Evolutionary conservation across 2,329 filamentous ascomycete species (phyloP), one percentile per base, ranked within the genome.

Genomic region (Aspergillus caelatus): DNA sequence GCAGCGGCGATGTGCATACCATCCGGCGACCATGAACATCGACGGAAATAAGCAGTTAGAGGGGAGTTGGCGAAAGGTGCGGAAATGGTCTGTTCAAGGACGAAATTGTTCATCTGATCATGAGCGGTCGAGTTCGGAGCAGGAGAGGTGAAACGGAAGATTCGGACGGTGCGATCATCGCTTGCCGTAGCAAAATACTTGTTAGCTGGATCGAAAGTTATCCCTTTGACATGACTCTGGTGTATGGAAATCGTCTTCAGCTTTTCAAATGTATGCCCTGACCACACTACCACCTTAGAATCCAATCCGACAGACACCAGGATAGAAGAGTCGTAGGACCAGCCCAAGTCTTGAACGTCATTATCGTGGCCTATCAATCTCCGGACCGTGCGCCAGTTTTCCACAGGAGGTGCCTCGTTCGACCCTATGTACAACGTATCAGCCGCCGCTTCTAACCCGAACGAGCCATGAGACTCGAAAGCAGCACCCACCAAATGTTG

Each of bases 161-260:
- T 92, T 77, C 96, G 96, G 79, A 99, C 96, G 2, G 93, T 94
- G 64, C 95, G 89, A 78, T 99, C 95, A 77, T 99, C 95, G 80
- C 93, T 97, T 2, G 96, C 94, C 0, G 96, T 99, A 19, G 96
- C 95, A 79, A 99, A 99, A 83, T 97, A 99, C 77, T 98, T 99
- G 82, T 98, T 98, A 48, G 95, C 95, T 0, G 95, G 95, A 75
- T 99, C 95, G 75, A 99, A 99, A 0, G 94, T 97, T 72, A 99
- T 96, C 66, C 96, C 95, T 78, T 99, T 99, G 81, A 99, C 95
- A 76, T 98, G 96, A 77, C 93, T 97, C 77, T 96, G 93, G 78
- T 99, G 95, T 63, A 94, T 90, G 2, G 93, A 89, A 6, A 99
- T 82, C 3, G 93, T 94, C 85, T 98, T 98, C 69, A 99, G 85